phyloP scores from a whole-genome alignment of 306 rosid species.

The Psophocarpus tetragonolobus region DNA sequence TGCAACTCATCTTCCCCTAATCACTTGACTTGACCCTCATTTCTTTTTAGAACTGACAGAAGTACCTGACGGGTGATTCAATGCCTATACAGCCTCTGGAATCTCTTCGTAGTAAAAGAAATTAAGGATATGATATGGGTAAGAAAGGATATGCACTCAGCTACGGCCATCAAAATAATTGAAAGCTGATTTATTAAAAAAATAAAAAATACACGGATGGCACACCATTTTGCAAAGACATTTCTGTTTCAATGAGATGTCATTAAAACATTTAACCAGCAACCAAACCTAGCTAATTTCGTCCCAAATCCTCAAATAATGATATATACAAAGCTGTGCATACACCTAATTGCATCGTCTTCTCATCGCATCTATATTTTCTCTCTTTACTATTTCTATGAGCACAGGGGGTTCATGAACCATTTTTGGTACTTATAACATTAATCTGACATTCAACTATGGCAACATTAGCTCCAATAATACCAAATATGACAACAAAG shows the following conservation, averaged over 20 bases:
- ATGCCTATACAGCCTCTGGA: background rate
- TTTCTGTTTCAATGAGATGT: background rate
- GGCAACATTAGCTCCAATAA: background rate
- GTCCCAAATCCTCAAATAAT: no score
- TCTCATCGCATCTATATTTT: background rate
- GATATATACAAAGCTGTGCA: background rate
- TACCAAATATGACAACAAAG: background rate
- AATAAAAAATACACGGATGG: background rate
- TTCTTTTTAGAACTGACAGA: no score
- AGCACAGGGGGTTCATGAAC: background rate
- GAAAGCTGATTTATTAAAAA: background rate
- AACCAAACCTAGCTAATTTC: background rate
- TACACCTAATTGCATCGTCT: background rate
- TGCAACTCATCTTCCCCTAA: background rate
- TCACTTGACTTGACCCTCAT: no score
- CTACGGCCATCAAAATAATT: background rate
- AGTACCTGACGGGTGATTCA: no score
- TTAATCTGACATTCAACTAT: background rate
- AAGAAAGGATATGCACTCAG: background rate
- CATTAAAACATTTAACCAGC: background rate
- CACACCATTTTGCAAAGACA: background rate
- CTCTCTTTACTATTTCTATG: background rate
- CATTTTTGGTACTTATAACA: background rate
- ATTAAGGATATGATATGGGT: no score
- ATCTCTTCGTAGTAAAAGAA: background rate